Percentiles rank a stretch among this genome's conserved stretches.
These are phyloP conservation scores for Zelonia costaricensis DNA, from an alignment of 208 protist genomes.

Conservation along the genomic window DNA sequence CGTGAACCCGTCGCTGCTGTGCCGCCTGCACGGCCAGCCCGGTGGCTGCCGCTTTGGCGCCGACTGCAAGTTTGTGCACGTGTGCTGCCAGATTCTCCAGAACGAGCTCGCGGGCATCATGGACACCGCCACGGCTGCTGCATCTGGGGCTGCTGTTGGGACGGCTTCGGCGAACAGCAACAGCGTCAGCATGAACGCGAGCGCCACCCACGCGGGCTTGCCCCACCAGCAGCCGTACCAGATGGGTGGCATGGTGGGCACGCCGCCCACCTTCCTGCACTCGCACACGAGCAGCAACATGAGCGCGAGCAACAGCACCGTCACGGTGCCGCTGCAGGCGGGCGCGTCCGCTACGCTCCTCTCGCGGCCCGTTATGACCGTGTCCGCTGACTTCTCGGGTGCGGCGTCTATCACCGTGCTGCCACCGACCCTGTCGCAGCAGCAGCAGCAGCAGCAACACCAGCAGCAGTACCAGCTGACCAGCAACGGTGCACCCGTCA, in stretches of 20 bases:
- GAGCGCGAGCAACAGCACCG: background rate
- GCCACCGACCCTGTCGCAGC: background rate
- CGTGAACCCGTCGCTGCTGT: constrained; percentile 34
- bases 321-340: background rate
- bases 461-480: background rate
- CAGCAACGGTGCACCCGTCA: background rate
- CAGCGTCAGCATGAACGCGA: background rate
- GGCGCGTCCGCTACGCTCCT: background rate
- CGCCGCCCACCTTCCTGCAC: constrained; percentile 7
- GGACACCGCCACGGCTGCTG: constrained; percentile 6
- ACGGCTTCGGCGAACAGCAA: background rate
- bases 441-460: background rate
- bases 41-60: constrained; percentile 74
- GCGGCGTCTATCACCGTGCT: background rate
- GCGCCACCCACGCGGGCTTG: too few species aligned
- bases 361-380: background rate
- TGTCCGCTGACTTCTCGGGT: background rate
- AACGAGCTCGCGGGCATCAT: constrained; percentile 33
- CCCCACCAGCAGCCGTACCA: too few species aligned
- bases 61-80: constrained; percentile 84
- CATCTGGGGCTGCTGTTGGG: background rate
- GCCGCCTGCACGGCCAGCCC: constrained; percentile 61
- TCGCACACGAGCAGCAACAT: constrained; percentile 1
- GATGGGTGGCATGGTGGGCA: too few species aligned
- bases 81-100: constrained; percentile 61